Conservation (phyloP, 2,329 filamentous ascomycete species). For the Ceratocystis papillata region DNA sequence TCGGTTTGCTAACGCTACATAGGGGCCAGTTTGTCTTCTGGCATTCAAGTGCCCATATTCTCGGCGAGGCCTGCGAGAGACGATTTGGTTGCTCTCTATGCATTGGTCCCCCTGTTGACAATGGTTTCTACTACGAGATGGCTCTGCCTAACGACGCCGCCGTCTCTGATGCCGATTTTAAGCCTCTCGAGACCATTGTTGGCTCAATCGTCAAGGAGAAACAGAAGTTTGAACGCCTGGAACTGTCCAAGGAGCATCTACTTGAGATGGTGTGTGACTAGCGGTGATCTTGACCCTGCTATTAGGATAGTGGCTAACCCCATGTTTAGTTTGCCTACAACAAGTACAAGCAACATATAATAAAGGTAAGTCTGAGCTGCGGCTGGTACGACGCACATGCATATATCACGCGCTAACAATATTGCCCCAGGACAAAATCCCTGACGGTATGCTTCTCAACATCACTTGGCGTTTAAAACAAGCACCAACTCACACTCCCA, state of each 20-base stretch:
- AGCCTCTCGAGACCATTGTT: constrained; percentile 70
- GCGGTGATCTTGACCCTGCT: background rate
- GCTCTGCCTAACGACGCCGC: constrained; percentile 58
- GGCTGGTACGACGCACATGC: no score
- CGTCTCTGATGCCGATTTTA: constrained; percentile 69
- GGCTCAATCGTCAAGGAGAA: constrained; percentile 88
- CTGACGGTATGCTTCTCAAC: constrained; percentile 54
- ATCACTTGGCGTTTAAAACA: background rate
- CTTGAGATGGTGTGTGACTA: constrained; percentile 54
- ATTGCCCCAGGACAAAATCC: constrained; percentile 59
- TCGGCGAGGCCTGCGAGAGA: constrained; percentile 89
- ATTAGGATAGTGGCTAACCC: constrained; percentile 10
- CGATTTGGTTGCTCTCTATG: constrained; percentile 85
- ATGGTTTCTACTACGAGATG: constrained; percentile 98
- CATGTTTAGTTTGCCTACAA: constrained; percentile 67
- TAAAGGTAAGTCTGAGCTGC: constrained; percentile 37
- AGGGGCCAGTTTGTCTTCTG: constrained; percentile 87
- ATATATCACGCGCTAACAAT: constrained; percentile 14
- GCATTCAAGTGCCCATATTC: constrained; percentile 89
- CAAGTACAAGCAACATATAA: constrained; percentile 97
- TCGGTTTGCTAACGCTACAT: background rate
- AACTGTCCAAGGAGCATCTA: constrained; percentile 79
- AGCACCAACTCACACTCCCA: background rate
- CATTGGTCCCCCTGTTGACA: constrained; percentile 82
- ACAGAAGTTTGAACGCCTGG: constrained; percentile 83